Base-by-base conservation (phyloP, 345 rosid genomes). In the Hibiscus syriacus region DNA sequence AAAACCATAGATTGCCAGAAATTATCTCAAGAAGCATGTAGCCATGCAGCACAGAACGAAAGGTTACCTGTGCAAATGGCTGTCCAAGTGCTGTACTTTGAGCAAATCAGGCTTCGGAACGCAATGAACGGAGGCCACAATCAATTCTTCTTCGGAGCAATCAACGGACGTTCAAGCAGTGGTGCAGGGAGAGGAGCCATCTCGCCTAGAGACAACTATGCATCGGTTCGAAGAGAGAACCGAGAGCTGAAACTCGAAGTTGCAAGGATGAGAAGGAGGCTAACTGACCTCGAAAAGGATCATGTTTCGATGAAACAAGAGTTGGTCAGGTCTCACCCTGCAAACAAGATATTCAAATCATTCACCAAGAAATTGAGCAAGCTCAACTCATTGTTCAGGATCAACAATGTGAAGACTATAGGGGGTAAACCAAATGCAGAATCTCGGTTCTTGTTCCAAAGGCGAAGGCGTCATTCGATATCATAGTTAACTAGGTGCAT, bases 181-280 rank as follows among this genome's bases (percentile, higher is more conserved):
- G 95, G 95, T 8, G 96, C 94, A 9, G 96, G 96, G 19, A 94
- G 99, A 17, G 99, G 99, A 70, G 96, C 99, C 38, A 91, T 91
- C 60, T 94, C 99, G 1, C 99, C 99, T 0, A 84, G 99, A 74
- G 99, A 94, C 70, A 91, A 91, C 68, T 94, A 94, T 23, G 98
- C 99, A 17, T 91, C 95, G 0, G 98, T 94, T 52, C 80, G 99
- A 75, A 80, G 96, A 79, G 99, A 94, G 85, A 94, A 94, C 81
- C 77, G 96, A 58, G 99, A 94, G 74, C 76, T 94, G 69, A 94
- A 91, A 75, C 97, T 94, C 23, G 99, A 94, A 77, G 99, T 94
- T n/a, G 92, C 99, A 39, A 91, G 99, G 69, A 94, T 94, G 99
- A 94, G 99, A 72, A 91, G 91, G 99, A 84, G 99, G 76, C 81